Conservation (phyloP, 2,329 filamentous ascomycete genomes). For the Botrytis paeoniae region DNA sequence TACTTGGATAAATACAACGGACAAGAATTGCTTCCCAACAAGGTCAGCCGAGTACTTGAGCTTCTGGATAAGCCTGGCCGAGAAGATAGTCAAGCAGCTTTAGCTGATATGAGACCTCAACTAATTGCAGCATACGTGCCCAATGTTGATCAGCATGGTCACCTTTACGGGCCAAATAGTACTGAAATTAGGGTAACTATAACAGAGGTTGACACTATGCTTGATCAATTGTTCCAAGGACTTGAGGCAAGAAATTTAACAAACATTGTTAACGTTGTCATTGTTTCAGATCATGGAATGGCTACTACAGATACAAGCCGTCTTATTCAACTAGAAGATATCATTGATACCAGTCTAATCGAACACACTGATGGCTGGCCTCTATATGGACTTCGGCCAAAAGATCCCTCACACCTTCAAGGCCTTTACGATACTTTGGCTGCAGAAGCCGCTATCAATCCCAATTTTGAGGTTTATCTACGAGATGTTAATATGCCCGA, state of each 20-base stretch:
- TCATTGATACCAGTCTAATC: constrained; percentile 74
- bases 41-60: constrained; percentile 76
- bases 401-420: constrained; percentile 62
- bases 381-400: constrained; percentile 81
- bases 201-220: constrained; percentile 74
- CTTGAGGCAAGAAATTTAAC: constrained; percentile 81
- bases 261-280: constrained; percentile 83
- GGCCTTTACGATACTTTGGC: constrained; percentile 62
- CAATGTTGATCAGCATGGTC: constrained; percentile 83
- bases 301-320: constrained; percentile 81
- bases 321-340: constrained; percentile 83
- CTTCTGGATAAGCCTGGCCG: constrained; percentile 79
- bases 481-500: constrained; percentile 85
- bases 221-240: constrained; percentile 71
- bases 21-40: constrained; percentile 68
- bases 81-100: constrained; percentile 52
- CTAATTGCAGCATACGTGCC: constrained; percentile 94
- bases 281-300: constrained; percentile 99
- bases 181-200: constrained; percentile 85
- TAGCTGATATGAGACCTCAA: constrained; percentile 68
- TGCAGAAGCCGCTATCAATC: constrained; percentile 56
- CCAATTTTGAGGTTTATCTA: constrained; percentile 82
- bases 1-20: constrained; percentile 84
- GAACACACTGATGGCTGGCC: constrained; percentile 94
- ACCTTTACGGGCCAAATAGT: constrained; percentile 88